A percentile compares a stretch with the other conserved stretches of the same genome.
These are phyloP conservation scores for Phalaenopsis aphrodite DNA, from an alignment of 106 monocot genomes.

Conservation along the genomic window DNA sequence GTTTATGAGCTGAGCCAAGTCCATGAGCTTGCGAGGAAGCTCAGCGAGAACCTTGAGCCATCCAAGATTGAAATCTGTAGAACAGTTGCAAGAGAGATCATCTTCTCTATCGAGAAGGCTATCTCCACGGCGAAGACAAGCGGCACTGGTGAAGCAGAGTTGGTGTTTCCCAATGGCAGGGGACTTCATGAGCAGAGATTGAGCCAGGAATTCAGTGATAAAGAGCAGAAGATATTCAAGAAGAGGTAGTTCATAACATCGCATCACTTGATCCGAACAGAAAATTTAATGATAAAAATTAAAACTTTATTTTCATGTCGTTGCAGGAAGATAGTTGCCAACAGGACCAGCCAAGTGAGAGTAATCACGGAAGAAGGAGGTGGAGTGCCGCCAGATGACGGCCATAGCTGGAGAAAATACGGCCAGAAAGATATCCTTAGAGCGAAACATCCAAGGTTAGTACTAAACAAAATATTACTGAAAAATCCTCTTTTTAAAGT, in stretches of 20 bases:
- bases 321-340: conserved; percentile 3
- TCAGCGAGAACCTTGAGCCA: neutral
- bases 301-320: neutral
- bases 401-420: conserved; percentile 59
- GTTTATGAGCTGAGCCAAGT: neutral
- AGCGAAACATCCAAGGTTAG: conserved; percentile 49
- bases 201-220: neutral
- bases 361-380: neutral
- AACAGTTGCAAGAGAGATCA: conserved; percentile 11
- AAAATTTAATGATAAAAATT: neutral
- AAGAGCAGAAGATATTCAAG: neutral
- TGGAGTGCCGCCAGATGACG: conserved; percentile 24
- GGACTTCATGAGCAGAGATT: neutral
- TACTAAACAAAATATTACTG: neutral
- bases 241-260: conserved; percentile 1
- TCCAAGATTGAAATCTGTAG: conserved; percentile 1
- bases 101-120: conserved; percentile 5
- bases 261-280: neutral
- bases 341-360: neutral
- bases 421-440: conserved; percentile 56
- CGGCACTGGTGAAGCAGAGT: neutral
- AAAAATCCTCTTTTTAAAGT: neutral
- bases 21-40: neutral
- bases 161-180: neutral
- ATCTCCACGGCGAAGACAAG: neutral